Evolutionary conservation across 2,329 filamentous ascomycete species (phyloP).

Genomic region (Aspergillus udagawae): DNA sequence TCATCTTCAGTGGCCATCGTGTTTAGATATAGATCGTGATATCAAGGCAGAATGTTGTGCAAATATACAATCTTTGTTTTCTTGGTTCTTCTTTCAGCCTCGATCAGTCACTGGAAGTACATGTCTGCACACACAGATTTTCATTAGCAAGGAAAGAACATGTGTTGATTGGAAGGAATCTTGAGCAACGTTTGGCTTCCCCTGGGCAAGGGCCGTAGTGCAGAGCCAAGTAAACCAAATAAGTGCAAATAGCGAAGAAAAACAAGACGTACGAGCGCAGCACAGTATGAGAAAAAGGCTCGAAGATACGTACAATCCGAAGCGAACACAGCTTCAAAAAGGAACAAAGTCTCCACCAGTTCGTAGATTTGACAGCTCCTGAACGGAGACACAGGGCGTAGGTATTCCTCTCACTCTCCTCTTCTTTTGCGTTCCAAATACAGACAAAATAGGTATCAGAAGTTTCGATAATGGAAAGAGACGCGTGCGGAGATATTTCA

Average conservation of each 20-base stretch:
- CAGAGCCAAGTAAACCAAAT: neutral
- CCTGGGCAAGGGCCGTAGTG: neutral
- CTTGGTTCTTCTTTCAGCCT: slow-evolving; percentile 21
- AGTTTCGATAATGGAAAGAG: slow-evolving; percentile 16
- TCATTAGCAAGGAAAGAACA: slow-evolving; percentile 36
- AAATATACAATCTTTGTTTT: slow-evolving; percentile 37
- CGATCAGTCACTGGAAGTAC: slow-evolving; percentile 38
- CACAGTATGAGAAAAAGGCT: slow-evolving; percentile 19
- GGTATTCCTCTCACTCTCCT: slow-evolving; percentile 10
- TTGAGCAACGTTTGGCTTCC: neutral
- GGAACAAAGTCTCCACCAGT: slow-evolving; percentile 21
- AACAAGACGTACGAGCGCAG: slow-evolving; percentile 11
- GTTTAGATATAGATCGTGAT: slow-evolving; percentile 25
- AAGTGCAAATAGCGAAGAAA: slow-evolving; percentile 5
- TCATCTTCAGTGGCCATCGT: slow-evolving; percentile 58
- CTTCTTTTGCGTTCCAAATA: slow-evolving; percentile 22
- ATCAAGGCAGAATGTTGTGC: slow-evolving; percentile 28
- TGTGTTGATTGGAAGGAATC: neutral
- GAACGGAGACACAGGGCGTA: slow-evolving; percentile 18
- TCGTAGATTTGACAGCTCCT: slow-evolving; percentile 13
- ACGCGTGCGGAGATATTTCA: slow-evolving; percentile 16
- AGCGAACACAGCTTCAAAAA: slow-evolving; percentile 22
- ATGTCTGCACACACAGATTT: slow-evolving; percentile 37
- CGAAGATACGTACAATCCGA: slow-evolving; percentile 41
- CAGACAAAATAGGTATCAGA: slow-evolving; percentile 18